These are phyloP conservation scores for Serendipita vermifera DNA, from an alignment of 768 basidiomycete species.

Conservation along the genomic window DNA sequence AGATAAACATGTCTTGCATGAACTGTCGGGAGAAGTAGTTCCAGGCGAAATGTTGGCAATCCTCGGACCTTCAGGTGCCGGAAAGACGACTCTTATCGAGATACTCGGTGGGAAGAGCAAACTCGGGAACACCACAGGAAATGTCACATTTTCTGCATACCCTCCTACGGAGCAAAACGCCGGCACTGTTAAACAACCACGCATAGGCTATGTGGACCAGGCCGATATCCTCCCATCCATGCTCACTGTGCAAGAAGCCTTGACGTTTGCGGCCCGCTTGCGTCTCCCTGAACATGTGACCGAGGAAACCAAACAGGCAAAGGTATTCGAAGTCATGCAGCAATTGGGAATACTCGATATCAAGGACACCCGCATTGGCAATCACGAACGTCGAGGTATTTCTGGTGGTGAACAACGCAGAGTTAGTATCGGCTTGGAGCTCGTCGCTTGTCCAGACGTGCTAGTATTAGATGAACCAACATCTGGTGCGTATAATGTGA, in stretches of 20 bases:
- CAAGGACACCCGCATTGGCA: constrained; percentile 59
- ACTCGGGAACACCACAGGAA: constrained; percentile 52
- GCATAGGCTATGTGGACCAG: constrained; percentile 78
- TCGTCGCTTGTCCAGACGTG: constrained; percentile 74
- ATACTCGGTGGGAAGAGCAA: constrained; percentile 78
- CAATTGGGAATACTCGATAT: constrained; percentile 66
- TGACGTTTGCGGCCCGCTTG: constrained; percentile 75
- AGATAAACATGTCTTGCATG: constrained; percentile 20
- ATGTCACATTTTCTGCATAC: constrained; percentile 38
- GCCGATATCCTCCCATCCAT: constrained; percentile 69
- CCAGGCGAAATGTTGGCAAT: constrained; percentile 86
- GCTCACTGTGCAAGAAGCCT: constrained; percentile 68
- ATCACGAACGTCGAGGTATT: constrained; percentile 65
- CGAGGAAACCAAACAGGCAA: constrained; percentile 44
- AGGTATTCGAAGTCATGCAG: constrained; percentile 53
- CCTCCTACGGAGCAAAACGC: neutral
- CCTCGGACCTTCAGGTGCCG: constrained; percentile 83
- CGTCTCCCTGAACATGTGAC: constrained; percentile 65
- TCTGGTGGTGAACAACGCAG: constrained; percentile 86
- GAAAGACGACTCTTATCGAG: constrained; percentile 86
- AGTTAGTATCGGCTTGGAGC: constrained; percentile 80
- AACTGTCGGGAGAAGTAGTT: constrained; percentile 28
- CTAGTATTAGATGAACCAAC: constrained; percentile 83
- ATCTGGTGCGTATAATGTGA: too few species aligned
- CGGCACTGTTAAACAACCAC: constrained; percentile 25